Conservation (phyloP, 495 filamentous ascomycete species). For the Venustampulla echinocandica region DNA sequence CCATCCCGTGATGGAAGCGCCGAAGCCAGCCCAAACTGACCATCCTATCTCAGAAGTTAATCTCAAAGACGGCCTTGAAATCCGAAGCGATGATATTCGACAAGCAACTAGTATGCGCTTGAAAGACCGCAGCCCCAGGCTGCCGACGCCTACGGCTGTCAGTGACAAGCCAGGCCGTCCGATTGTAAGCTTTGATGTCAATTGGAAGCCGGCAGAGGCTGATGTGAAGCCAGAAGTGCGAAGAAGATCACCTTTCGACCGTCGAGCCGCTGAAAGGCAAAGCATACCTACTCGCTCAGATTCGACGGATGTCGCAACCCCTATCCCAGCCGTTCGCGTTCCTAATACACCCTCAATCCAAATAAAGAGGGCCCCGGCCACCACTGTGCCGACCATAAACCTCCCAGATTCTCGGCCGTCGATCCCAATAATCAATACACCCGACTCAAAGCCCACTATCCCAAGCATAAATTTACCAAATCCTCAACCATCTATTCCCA, state of each 20-base stretch:
- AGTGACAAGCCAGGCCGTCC: conserved; percentile 76
- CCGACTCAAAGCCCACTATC: conserved; percentile 28
- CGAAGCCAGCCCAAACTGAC: background rate
- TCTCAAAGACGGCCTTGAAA: conserved; percentile 67
- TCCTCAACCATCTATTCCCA: conserved; percentile 39
- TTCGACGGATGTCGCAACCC: conserved; percentile 21
- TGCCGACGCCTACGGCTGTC: conserved; percentile 79
- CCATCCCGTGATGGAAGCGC: conserved; percentile 22
- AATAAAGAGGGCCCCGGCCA: conserved; percentile 8
- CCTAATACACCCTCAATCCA: conserved; percentile 41
- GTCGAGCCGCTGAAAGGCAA: conserved; percentile 13
- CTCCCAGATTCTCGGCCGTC: conserved; percentile 37
- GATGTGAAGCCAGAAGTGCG: conserved; percentile 41
- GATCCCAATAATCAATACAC: conserved; percentile 34
- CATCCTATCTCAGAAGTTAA: conserved; percentile 27
- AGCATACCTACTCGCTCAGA: conserved; percentile 23
- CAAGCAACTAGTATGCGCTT: conserved; percentile 85
- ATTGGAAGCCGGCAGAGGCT: conserved; percentile 62
- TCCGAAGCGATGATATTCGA: conserved; percentile 76
- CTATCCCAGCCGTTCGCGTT: conserved; percentile 45
- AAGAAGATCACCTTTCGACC: conserved; percentile 21
- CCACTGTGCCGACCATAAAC: conserved; percentile 52
- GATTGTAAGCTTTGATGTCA: conserved; percentile 84
- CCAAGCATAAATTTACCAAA: conserved; percentile 56
- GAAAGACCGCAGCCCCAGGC: conserved; percentile 72